Evolutionary conservation across 257 asterid species (phyloP).

Genomic region (Solanum chaucha): DNA sequence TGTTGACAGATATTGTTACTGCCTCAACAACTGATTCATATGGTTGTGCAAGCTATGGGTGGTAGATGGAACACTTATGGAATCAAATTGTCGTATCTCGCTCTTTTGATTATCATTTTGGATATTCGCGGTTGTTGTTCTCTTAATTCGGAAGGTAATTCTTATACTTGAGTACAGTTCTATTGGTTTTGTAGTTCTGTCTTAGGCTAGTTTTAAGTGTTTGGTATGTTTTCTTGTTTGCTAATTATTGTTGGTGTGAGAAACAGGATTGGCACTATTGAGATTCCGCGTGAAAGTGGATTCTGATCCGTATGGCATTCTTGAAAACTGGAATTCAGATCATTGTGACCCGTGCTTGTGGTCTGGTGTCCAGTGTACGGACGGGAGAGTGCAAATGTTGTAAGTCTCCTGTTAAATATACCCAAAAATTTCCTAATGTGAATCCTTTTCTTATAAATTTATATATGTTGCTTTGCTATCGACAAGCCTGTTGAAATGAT

Average conservation of each 20-base stretch:
- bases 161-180: not conserved
- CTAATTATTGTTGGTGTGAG: constrained; percentile 6
- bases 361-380: constrained; percentile 67
- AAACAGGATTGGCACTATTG: constrained; percentile 59
- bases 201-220: not conserved
- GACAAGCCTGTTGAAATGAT: not conserved
- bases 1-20: constrained; percentile 41
- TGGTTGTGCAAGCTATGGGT: constrained; percentile 53
- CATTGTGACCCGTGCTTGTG: constrained; percentile 70
- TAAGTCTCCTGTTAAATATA: constrained; percentile 27
- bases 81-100: constrained; percentile 28
- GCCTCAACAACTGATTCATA: constrained; percentile 39
- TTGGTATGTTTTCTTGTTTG: not conserved
- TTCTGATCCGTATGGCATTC: constrained; percentile 52
- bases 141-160: constrained; percentile 67
- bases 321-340: constrained; percentile 58
- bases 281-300: constrained; percentile 52
- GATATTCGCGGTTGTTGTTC: constrained; percentile 35
- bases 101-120: constrained; percentile 35
- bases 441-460: not conserved
- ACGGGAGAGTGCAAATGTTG: constrained; percentile 59
- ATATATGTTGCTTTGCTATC: not conserved
- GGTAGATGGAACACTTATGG: constrained; percentile 46
- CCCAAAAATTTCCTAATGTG: not conserved
- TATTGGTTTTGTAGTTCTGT: not conserved